Conservation (phyloP, 306 rosid genomes). For the Crataegus laevigata region DNA sequence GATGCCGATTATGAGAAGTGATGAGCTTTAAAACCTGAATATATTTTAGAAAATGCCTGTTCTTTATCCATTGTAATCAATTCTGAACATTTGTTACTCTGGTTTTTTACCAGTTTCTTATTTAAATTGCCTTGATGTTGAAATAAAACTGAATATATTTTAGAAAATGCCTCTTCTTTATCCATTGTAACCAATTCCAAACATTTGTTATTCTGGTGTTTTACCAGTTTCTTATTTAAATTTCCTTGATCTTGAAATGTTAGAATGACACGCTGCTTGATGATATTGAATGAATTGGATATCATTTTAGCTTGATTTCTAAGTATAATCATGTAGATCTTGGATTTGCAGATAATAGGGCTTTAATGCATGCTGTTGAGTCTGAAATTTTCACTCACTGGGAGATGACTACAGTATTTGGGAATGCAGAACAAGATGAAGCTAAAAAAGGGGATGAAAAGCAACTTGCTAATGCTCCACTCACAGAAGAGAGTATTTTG, state of each 20-base stretch:
- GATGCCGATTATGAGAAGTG: not conserved
- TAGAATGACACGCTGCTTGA: not conserved
- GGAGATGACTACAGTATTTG: not conserved
- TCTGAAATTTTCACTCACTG: not conserved
- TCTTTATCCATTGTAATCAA: not conserved
- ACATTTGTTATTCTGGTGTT: not conserved
- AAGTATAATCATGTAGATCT: not conserved
- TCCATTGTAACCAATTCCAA: not conserved
- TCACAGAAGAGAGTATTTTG: not conserved
- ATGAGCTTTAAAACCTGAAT: not conserved
- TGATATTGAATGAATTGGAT: not conserved
- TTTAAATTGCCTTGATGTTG: not conserved
- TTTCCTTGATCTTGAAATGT: not conserved
- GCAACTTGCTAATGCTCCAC: not conserved
- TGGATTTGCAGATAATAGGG: not conserved
- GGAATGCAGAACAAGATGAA: not conserved
- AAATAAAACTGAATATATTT: not conserved
- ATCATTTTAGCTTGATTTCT: not conserved
- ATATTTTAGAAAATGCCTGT: not conserved
- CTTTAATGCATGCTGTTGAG: not conserved
- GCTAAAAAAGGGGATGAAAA: not conserved
- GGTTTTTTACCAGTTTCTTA: not conserved
- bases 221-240: not conserved
- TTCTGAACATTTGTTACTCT: not conserved
- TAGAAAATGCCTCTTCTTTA: not conserved